Evolutionary conservation across 345 rosid species (phyloP), one percentile per base, ranked within the genome.

Genomic region (Carallia brachiata): DNA sequence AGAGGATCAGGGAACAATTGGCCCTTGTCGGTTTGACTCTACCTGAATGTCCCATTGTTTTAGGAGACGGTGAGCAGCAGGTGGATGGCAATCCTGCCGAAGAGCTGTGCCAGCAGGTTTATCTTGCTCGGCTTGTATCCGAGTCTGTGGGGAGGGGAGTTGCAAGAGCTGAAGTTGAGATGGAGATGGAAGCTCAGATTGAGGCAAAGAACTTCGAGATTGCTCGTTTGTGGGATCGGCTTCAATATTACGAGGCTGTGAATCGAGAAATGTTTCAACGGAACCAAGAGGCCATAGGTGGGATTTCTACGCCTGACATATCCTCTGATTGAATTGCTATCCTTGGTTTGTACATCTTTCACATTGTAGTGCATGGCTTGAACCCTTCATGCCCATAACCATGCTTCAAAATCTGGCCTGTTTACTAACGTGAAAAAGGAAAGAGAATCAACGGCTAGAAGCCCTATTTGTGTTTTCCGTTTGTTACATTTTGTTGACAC

Each of bases 151-250:
- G 87, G 19, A 84, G 81, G 75, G 92, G 84, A 64, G 77, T 88
- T 68, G 88, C 84, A 63, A 94, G 77, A 82, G 93, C 96, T 67
- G 97, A 94, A 90, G 78, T 68, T 18, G 87, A 85, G 83, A 82
- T 69, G 73, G 90, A 83, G 79, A 85, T 90, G 96, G 90, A 86
- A 80, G 71, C 87, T 73, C 84, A 79, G 77, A 71, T 87, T 58
- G 84, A 88, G 73, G 82, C 84, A 53, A 94, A 94, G 88, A 90
- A 91, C 84, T 87, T 91, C 83, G 97, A 94, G 84, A 90, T 91
- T 70, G 73, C 86, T 13, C 90, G 92, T 30, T 76, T 94, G 73
- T 71, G 64, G 61, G 93, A 94, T 65, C 89, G 97, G 39, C 90
- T 94, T 70, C 90, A 82, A 58, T 87, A 90, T 83, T 91, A 90